These are phyloP conservation scores for Hypericum perforatum DNA, from an alignment of 345 rosid genomes.

Conservation along the genomic window DNA sequence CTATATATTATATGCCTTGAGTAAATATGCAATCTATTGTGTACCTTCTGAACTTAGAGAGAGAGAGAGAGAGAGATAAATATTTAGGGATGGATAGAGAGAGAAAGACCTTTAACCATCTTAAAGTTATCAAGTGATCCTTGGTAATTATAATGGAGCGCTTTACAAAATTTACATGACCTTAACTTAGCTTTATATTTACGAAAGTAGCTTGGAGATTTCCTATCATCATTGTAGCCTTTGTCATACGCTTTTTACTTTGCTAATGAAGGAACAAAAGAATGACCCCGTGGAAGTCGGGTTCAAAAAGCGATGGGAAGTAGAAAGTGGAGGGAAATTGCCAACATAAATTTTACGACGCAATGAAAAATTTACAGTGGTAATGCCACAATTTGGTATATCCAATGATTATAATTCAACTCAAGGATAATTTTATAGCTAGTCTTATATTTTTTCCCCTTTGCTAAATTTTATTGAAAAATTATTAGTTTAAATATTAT, in stretches of 20 bases:
- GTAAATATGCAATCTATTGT: no score
- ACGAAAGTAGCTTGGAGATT: slow-evolving; percentile 5
- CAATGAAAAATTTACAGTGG: no score
- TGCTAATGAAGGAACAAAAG: slow-evolving; percentile 11
- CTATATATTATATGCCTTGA: no score
- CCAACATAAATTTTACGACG: no score
- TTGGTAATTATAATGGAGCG: slow-evolving; percentile 39
- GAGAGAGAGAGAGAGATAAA: neutral
- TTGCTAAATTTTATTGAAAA: no score
- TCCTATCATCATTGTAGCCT: slow-evolving; percentile 9
- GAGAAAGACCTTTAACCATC: slow-evolving; percentile 28
- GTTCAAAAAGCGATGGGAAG: neutral
- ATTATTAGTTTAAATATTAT: no score
- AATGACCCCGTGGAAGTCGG: slow-evolving; percentile 4
- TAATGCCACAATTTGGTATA: no score
- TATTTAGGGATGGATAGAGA: slow-evolving; percentile 4
- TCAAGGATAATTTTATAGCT: no score
- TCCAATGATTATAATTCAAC: no score
- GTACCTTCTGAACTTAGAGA: neutral
- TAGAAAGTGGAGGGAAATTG: slow-evolving; percentile 1
- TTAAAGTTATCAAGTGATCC: slow-evolving; percentile 31
- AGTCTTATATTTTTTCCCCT: no score
- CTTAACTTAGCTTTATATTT: slow-evolving; percentile 14
- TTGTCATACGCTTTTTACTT: slow-evolving; percentile 28
- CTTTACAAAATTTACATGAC: slow-evolving; percentile 25